These are phyloP conservation scores for Penicillium canariense DNA, from an alignment of 495 filamentous ascomycete species.

Conservation along the genomic window DNA sequence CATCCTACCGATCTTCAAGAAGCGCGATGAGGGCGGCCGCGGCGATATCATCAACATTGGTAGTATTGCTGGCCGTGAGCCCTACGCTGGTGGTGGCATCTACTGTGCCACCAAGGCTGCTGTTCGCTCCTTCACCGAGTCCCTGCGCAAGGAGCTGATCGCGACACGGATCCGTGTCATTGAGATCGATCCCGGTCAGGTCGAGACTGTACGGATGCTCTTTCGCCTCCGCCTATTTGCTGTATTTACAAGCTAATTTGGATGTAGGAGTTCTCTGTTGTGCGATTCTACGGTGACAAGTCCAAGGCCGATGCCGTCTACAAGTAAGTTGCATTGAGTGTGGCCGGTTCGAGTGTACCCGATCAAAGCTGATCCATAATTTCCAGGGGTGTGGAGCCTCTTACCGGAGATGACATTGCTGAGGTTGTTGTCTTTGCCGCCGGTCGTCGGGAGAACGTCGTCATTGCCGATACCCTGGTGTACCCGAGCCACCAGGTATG, in stretches of 20 bases:
- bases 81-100: slow-evolving; percentile 86
- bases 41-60: slow-evolving; percentile 98
- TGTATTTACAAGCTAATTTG: neutral
- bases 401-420: slow-evolving; percentile 93
- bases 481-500: slow-evolving; percentile 90
- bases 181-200: slow-evolving; percentile 93
- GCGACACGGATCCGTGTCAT: slow-evolving; percentile 83
- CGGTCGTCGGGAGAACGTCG: slow-evolving; percentile 87
- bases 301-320: slow-evolving; percentile 94
- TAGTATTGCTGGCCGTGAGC: slow-evolving; percentile 87
- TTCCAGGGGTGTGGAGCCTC: slow-evolving; percentile 74
- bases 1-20: slow-evolving; percentile 79
- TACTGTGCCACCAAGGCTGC: slow-evolving; percentile 98
- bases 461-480: slow-evolving; percentile 86
- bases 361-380: neutral
- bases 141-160: slow-evolving; percentile 85
- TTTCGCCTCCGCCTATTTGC: neutral
- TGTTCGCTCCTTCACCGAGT: slow-evolving; percentile 84
- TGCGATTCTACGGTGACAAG: slow-evolving; percentile 92
- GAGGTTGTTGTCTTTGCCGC: slow-evolving; percentile 92
- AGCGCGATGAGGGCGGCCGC: slow-evolving; percentile 69
- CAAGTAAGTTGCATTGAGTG: slow-evolving; percentile 55
- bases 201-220: slow-evolving; percentile 68
- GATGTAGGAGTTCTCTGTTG: slow-evolving; percentile 81
- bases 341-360: neutral